Percentiles rank a stretch among this genome's conserved stretches.
phyloP scores from a whole-genome alignment of 306 rosid genomes.

The Dalbergia cochinchinensis region DNA sequence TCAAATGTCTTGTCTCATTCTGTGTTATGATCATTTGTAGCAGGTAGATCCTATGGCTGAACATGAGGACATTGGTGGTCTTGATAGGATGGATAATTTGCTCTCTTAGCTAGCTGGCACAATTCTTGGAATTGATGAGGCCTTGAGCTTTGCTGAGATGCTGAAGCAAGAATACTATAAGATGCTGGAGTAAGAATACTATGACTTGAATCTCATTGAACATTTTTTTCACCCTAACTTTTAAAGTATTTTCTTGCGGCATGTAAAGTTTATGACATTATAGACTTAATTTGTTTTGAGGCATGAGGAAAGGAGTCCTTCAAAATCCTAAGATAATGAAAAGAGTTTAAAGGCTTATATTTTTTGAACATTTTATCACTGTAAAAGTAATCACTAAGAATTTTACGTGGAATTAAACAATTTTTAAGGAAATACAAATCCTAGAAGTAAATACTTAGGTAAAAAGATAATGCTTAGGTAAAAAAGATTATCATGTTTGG shows the following conservation, averaged over 20 bases:
- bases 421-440: background rate
- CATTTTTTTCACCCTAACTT: background rate
- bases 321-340: background rate
- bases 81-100: slow-evolving; percentile 86
- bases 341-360: background rate
- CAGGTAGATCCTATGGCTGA: slow-evolving; percentile 98
- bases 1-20: background rate
- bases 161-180: slow-evolving; percentile 74
- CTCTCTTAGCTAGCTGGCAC: slow-evolving; percentile 89
- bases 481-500: background rate
- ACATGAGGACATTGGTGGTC: slow-evolving; percentile 63
- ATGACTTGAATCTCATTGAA: slow-evolving; percentile 15
- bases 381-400: background rate
- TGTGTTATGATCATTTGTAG: slow-evolving; percentile 53
- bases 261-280: background rate
- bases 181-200: slow-evolving; percentile 87
- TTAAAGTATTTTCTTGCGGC: slow-evolving; percentile 25
- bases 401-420: background rate
- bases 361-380: slow-evolving; percentile 6
- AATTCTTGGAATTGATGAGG: slow-evolving; percentile 98
- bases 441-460: background rate
- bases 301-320: slow-evolving; percentile 18
- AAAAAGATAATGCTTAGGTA: too few relatives aligned
- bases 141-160: slow-evolving; percentile 99
- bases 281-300: slow-evolving; percentile 15